These are phyloP conservation scores for Fusarium pseudograminearum DNA, from an alignment of 2,329 filamentous ascomycete species.

Conservation along the genomic window DNA sequence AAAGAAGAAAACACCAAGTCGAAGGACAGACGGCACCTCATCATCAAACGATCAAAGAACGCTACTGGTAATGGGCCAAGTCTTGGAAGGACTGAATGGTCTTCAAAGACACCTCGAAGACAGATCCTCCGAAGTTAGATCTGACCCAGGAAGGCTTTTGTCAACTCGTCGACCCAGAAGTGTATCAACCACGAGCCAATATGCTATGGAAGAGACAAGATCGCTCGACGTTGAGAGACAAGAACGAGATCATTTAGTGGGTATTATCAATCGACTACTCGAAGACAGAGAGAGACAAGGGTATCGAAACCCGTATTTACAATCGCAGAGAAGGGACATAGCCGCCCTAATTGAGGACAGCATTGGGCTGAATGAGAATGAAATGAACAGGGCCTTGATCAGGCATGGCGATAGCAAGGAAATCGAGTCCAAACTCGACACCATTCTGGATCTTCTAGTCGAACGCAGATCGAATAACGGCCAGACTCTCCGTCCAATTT, in stretches of 20 bases:
- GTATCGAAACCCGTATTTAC: not conserved
- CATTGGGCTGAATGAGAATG: not conserved
- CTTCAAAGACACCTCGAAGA: not conserved
- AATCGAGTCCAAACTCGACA: conserved; percentile 6
- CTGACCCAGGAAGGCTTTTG: conserved; percentile 2
- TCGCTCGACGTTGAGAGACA: conserved; percentile 8
- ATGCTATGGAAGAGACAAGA: not conserved
- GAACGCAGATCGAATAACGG: not conserved
- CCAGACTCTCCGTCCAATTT: not conserved
- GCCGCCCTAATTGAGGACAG: not conserved
- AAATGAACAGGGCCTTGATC: not conserved
- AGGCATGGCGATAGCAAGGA: not conserved
- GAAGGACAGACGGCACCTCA: not conserved
- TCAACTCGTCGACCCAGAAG: not conserved
- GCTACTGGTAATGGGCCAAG: not conserved
- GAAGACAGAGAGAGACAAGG: conserved; percentile 8
- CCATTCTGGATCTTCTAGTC: conserved; percentile 7
- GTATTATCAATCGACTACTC: conserved; percentile 1
- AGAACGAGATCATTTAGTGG: conserved; percentile 6
- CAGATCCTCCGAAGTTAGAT: conserved; percentile 3
- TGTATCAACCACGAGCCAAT: not conserved
- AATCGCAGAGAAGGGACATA: not conserved
- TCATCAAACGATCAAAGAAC: not conserved
- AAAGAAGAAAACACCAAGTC: not conserved
- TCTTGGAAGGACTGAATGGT: not conserved